Conservation (phyloP, 768 basidiomycete genomes). For the Fistulinella prunicolor region DNA sequence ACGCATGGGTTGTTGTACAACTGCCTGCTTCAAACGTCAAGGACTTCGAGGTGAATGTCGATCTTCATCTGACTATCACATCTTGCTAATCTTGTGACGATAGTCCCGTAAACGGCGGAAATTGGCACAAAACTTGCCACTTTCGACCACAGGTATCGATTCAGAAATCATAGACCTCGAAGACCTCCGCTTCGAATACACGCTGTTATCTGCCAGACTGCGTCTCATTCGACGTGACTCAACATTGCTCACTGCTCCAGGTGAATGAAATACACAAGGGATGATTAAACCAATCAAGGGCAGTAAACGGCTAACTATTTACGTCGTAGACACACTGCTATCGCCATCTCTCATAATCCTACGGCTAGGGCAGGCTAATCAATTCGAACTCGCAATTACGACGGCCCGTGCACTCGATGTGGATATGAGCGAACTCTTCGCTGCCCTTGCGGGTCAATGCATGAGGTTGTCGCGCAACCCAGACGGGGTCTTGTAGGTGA, state of each 20-base stretch:
- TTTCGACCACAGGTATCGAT: slow-evolving; percentile 60
- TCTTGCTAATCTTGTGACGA: slow-evolving; percentile 17
- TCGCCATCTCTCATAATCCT: slow-evolving; percentile 67
- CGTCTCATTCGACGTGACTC: slow-evolving; percentile 71
- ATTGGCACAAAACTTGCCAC: slow-evolving; percentile 74
- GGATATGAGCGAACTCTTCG: slow-evolving; percentile 87
- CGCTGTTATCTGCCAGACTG: slow-evolving; percentile 72
- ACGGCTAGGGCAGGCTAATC: slow-evolving; percentile 72
- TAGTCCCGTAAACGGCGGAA: slow-evolving; percentile 71
- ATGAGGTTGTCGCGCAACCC: slow-evolving; percentile 66
- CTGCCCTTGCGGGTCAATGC: slow-evolving; percentile 73
- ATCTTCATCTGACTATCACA: slow-evolving; percentile 16
- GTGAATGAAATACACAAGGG: slow-evolving; percentile 41
- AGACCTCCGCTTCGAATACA: slow-evolving; percentile 78
- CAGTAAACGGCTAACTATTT: slow-evolving; percentile 20
- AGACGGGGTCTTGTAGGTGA: slow-evolving; percentile 54
- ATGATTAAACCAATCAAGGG: too few species aligned
- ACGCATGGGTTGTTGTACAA: slow-evolving; percentile 80
- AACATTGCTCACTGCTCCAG: slow-evolving; percentile 55
- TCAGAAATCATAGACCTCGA: slow-evolving; percentile 75
- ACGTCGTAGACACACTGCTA: slow-evolving; percentile 47
- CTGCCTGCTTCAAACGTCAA: slow-evolving; percentile 43
- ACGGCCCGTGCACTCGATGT: slow-evolving; percentile 72
- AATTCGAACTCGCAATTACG: slow-evolving; percentile 76
- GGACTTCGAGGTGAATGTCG: slow-evolving; percentile 43